Percentiles rank a stretch among this genome's conserved stretches.
Evolutionary conservation across 2,329 filamentous ascomycete genomes (phyloP).

Genomic region (Talaromyces sp.): DNA sequence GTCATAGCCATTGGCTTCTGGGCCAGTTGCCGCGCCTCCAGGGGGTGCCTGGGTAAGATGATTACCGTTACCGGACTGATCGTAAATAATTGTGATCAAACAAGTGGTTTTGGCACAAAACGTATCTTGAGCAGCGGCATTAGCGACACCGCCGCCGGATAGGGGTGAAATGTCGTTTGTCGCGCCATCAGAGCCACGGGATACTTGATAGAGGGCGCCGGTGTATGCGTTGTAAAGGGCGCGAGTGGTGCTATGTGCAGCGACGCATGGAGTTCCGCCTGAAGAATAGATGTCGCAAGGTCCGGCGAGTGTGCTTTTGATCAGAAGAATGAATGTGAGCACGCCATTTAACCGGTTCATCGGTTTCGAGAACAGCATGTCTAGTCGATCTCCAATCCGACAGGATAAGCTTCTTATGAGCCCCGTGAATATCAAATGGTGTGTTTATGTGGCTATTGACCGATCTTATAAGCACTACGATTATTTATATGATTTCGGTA

Average conservation of each 20-base stretch:
- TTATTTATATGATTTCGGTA: not conserved
- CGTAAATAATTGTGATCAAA: slow-evolving; percentile 62
- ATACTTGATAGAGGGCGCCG: slow-evolving; percentile 59
- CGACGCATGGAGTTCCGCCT: slow-evolving; percentile 60
- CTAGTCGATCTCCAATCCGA: not conserved
- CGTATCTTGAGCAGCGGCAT: slow-evolving; percentile 58
- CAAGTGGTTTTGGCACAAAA: slow-evolving; percentile 63
- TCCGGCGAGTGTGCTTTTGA: slow-evolving; percentile 46
- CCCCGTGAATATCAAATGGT: not conserved
- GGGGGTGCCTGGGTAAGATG: slow-evolving; percentile 62
- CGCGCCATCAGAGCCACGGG: slow-evolving; percentile 51
- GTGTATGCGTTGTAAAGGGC: slow-evolving; percentile 56
- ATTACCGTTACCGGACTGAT: slow-evolving; percentile 61
- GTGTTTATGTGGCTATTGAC: not conserved
- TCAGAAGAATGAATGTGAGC: slow-evolving; percentile 36
- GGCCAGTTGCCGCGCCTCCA: slow-evolving; percentile 54
- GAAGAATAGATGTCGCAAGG: slow-evolving; percentile 62
- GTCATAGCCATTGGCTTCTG: slow-evolving; percentile 56
- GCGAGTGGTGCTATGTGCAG: slow-evolving; percentile 63
- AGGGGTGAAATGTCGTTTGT: slow-evolving; percentile 51
- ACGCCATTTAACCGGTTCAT: not conserved
- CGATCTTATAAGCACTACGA: not conserved
- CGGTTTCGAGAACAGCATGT: not conserved
- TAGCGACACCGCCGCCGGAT: slow-evolving; percentile 60
- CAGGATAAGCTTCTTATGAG: not conserved